phyloP scores from a whole-genome alignment of 495 filamentous ascomycete genomes.

The Ramalina intermedia region DNA sequence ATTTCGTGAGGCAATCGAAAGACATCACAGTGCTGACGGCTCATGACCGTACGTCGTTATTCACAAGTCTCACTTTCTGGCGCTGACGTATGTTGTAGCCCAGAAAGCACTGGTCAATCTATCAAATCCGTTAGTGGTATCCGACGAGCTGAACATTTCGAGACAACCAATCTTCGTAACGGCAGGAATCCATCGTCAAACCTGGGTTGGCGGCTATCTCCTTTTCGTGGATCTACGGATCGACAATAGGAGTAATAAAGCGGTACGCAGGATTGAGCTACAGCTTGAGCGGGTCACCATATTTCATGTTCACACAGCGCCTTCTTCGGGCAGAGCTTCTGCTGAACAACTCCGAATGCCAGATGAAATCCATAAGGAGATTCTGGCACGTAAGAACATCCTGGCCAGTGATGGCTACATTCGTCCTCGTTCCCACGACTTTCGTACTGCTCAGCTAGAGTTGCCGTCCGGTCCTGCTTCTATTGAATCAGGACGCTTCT shows the following conservation, averaged over 20 bases:
- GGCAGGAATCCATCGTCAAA: conserved; percentile 40
- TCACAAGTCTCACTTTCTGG: background rate
- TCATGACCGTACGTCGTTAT: conserved; percentile 17
- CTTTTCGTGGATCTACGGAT: conserved; percentile 41
- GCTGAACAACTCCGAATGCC: conserved; percentile 37
- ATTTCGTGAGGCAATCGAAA: conserved; percentile 22
- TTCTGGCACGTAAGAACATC: conserved; percentile 25
- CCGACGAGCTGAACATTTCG: conserved; percentile 29
- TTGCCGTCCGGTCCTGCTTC: conserved; percentile 36
- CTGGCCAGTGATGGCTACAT: conserved; percentile 31
- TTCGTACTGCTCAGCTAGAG: conserved; percentile 37
- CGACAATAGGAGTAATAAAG: conserved; percentile 31
- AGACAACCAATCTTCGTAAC: conserved; percentile 32
- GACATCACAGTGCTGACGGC: conserved; percentile 19
- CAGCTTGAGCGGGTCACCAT: conserved; percentile 22
- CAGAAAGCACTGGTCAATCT: conserved; percentile 39
- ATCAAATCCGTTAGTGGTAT: conserved; percentile 32
- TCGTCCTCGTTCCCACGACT: conserved; percentile 27
- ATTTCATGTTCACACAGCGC: conserved; percentile 25
- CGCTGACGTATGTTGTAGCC: conserved; percentile 18
- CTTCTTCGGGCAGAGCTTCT: conserved; percentile 29
- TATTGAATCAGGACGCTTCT: conserved; percentile 31
- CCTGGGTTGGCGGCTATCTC: conserved; percentile 41
- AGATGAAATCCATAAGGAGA: conserved; percentile 32
- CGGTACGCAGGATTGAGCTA: conserved; percentile 33